Evolutionary conservation across 1,284 basidiomycete species (phyloP), one percentile per base, ranked within the genome.

Genomic region (Trametes versicolor): DNA sequence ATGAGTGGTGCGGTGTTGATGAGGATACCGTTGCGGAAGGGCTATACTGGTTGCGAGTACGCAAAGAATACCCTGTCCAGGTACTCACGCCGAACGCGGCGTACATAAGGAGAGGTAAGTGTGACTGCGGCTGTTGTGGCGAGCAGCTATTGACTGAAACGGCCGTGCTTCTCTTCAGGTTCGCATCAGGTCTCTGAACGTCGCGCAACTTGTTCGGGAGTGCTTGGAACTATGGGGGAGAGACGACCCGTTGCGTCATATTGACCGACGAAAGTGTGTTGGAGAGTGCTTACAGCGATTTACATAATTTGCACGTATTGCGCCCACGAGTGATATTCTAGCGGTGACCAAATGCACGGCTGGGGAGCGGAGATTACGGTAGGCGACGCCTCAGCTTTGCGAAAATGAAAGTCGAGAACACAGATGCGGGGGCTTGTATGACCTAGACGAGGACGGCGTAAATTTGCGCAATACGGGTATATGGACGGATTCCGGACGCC

Each of bases 41-140:
- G 1, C 27, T 61, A 36, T 55, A 49, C 45, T 61, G 60, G 60
- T 19, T 61, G 21, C 34, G 45, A 34, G 52, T 55, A 15, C 23
- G 17, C 19, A 49, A 32, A 15, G 15, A 21, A 8, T 34, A 27
- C 8, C 52, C 52, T 10, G 13, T n/a, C 13, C 21, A 21, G n/a
- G 50, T 6, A n/a, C 1, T 51, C 29, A 32, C 6, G 7, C n/a
- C 6, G 50, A 2, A 34, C 2, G 49, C 15, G 21, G 12, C 6
- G 29, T n/a, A 51, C 21, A 48, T 1, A 12, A 48, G 15, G 25
- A 48, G 17, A 51, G 50, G 48, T 49, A 25, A n/a, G 48, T 27
- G 27, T 1, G n/a, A 13, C 2, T 4, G 13, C 15, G 41, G 15
- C 4, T 17, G 3, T n/a, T 3, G 41, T 8, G 41, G 41, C 15